Base-by-base conservation (phyloP, 2,329 filamentous ascomycete species). In the Beauveria medogensis region DNA sequence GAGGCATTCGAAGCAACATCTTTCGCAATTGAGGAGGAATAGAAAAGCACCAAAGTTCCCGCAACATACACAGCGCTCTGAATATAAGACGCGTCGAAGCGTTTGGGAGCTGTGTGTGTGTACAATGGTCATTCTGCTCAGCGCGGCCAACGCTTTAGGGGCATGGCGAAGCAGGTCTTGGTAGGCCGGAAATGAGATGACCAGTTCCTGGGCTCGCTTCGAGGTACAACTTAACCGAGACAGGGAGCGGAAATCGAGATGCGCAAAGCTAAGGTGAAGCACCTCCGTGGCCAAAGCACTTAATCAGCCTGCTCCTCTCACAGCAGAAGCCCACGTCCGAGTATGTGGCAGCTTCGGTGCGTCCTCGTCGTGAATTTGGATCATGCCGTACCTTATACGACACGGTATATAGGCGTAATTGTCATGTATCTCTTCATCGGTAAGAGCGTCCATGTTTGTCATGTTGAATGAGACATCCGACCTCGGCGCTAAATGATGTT, bases 151-250 rank as follows among this genome's bases (percentile, higher is more conserved):
- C n/a, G 66, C 57, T 34, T 62, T 59, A n/a, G 68, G 71, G 5
- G 69, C 71, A 58, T 72, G 80, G 65, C 78, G 76, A 41, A 76
- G 74, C 41, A 73, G 67, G 40, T 76, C 73, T 72, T 73, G 78
- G 34, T 74, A 71, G n/a, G 75, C 66, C 2, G 72, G 67, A 7
- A 74, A 68, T 14, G 63, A 59, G 37, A 70, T 66, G 16, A 73
- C 63, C 1, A 69, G 52, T 24, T 60, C 61, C 37, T 68, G 70
- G 9, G 66, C 69, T 48, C 65, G 56, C 22, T 65, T 22, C 20
- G 66, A 70, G n/a, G 64, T 63, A 41, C 61, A 64, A 16, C 70
- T 69, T 52, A 73, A 62, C 59, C 69, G 71, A 56, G 64, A 64
- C 26, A 70, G 61, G n/a, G 69, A 69, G 43, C 64, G 67, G 47